Evolutionary conservation across 31 red algal genomes (phyloP).

Genomic region (Asparagopsis taxiformis): DNA sequence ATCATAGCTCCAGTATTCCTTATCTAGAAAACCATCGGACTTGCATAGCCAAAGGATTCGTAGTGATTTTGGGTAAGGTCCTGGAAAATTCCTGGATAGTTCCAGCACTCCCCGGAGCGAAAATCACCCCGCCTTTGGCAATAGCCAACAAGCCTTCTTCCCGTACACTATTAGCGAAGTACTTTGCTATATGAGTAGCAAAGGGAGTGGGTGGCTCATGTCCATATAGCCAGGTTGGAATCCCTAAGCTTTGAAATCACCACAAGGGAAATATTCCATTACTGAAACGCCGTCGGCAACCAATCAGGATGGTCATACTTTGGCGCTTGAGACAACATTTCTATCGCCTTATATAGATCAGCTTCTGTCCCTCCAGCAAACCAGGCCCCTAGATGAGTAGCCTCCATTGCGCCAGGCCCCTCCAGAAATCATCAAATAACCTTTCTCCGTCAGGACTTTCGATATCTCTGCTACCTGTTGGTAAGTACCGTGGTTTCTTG

Average conservation of each 20-base stretch:
- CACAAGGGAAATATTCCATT: no score
- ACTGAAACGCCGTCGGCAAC: no score
- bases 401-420: slow-evolving; percentile 8
- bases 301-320: no score
- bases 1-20: slow-evolving; percentile 1
- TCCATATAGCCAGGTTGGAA: slow-evolving; percentile 12
- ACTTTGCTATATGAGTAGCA: no score
- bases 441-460: background rate
- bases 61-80: slow-evolving; percentile 10
- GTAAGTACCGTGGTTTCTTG: background rate
- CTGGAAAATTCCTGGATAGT: slow-evolving; percentile 12
- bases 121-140: slow-evolving; percentile 1
- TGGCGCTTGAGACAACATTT: no score
- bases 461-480: background rate
- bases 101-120: slow-evolving; percentile 6
- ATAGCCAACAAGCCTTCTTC: no score
- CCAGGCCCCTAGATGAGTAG: slow-evolving; percentile 3
- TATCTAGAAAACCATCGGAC: slow-evolving; percentile 5
- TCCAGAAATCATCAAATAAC: background rate
- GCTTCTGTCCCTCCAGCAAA: background rate
- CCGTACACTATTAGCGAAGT: no score
- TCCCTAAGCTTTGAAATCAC: background rate
- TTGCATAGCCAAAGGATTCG: background rate
- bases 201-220: slow-evolving; percentile 8
- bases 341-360: background rate